Evolutionary conservation across 1,284 basidiomycete genomes (phyloP).

Genomic region (Ganoderma meredithae): DNA sequence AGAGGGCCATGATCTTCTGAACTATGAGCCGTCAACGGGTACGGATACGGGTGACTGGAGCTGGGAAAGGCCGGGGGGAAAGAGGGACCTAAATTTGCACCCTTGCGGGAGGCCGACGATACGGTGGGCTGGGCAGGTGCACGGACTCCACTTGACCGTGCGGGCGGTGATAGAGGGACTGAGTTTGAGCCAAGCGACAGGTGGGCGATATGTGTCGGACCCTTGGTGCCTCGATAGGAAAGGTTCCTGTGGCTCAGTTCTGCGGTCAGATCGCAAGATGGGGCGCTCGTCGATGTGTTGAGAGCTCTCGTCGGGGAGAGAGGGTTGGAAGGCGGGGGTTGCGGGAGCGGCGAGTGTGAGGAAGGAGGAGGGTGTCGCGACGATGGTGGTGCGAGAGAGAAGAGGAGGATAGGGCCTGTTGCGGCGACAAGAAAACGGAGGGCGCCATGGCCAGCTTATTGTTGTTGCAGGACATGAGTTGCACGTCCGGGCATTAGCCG

Average conservation of each 20-base stretch:
- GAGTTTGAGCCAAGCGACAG: slow-evolving; percentile 2
- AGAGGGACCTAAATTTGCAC: slow-evolving; percentile 26
- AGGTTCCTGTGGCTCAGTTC: slow-evolving; percentile 14
- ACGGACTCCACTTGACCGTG: slow-evolving; percentile 13
- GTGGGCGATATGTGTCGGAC: neutral
- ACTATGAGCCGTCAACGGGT: slow-evolving; percentile 3
- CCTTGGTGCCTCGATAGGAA: slow-evolving; percentile 18
- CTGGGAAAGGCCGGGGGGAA: slow-evolving; percentile 12
- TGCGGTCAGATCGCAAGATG: slow-evolving; percentile 12
- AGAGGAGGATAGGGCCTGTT: slow-evolving; percentile 9
- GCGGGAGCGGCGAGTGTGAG: neutral
- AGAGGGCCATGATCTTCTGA: slow-evolving; percentile 16
- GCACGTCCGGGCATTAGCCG: neutral
- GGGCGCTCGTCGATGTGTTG: neutral
- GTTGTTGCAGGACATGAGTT: slow-evolving; percentile 30
- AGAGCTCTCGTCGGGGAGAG: neutral
- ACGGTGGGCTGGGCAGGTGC: slow-evolving; percentile 5
- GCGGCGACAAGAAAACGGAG: slow-evolving; percentile 21
- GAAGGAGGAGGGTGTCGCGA: slow-evolving; percentile 21
- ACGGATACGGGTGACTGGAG: neutral
- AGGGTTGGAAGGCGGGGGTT: neutral
- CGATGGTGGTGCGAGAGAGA: slow-evolving; percentile 28
- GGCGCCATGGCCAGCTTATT: slow-evolving; percentile 31
- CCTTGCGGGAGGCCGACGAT: slow-evolving; percentile 16
- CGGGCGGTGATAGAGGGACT: slow-evolving; percentile 24